A percentile compares a stretch with the other conserved stretches of the same genome.
Evolutionary conservation across 805 yeast genomes (phyloP).

Genomic region (Torulaspora maleeae): DNA sequence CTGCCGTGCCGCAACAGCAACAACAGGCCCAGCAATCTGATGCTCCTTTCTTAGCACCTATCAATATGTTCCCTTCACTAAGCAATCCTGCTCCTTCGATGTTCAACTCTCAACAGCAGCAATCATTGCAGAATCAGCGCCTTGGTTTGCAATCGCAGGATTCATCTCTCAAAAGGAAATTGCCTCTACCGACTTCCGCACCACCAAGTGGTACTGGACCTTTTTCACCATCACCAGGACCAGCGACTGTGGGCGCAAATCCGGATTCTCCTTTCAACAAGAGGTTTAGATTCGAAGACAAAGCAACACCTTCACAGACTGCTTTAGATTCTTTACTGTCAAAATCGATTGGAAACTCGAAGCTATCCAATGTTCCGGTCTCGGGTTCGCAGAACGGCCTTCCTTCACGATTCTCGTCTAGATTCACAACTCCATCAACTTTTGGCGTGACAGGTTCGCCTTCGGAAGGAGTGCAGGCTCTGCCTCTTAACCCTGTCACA

Average conservation of each 20-base stretch:
- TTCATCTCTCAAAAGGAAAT: slow-evolving; percentile 6
- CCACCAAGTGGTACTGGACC: slow-evolving; percentile 12
- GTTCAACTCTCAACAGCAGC: slow-evolving; percentile 5
- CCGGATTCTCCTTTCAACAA: slow-evolving; percentile 23
- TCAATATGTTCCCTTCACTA: slow-evolving; percentile 15
- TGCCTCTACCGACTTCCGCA: slow-evolving; percentile 14
- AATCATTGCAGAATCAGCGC: neutral
- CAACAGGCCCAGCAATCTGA: slow-evolving; percentile 10
- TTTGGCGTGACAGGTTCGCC: slow-evolving; percentile 13
- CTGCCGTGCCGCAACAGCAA: neutral
- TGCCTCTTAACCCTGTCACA: slow-evolving; percentile 6
- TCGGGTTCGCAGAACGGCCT: slow-evolving; percentile 2
- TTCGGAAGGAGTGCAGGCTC: slow-evolving; percentile 4
- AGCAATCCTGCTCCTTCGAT: slow-evolving; percentile 10
- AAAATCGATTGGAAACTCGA: slow-evolving; percentile 24
- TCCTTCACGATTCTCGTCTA: slow-evolving; percentile 5
- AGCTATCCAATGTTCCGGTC: slow-evolving; percentile 10
- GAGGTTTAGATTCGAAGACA: slow-evolving; percentile 24
- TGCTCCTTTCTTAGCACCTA: slow-evolving; percentile 18
- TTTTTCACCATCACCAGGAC: slow-evolving; percentile 20
- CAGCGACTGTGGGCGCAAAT: slow-evolving; percentile 3
- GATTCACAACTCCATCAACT: slow-evolving; percentile 14
- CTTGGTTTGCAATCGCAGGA: slow-evolving; percentile 6
- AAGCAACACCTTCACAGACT: slow-evolving; percentile 31
- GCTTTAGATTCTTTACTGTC: slow-evolving; percentile 33